phyloP scores from a whole-genome alignment of 2,329 filamentous ascomycete species.

The Bertia moriformis region DNA sequence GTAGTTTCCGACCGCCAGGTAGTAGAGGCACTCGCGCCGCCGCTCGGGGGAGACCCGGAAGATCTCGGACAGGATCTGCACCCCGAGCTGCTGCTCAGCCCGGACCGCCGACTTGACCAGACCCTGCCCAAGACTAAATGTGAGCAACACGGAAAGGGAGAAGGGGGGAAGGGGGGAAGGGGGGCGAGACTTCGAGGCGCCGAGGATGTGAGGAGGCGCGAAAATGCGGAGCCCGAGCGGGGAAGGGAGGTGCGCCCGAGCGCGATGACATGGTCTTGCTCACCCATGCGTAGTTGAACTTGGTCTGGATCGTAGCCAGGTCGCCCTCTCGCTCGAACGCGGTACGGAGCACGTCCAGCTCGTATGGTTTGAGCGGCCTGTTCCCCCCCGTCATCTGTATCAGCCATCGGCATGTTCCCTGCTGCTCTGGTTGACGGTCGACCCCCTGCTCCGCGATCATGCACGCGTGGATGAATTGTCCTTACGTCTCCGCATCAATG shows the following conservation, averaged over 20 bases:
- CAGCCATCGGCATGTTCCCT: too few species aligned
- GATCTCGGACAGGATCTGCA: conserved; percentile 86
- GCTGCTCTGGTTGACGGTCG: conserved; percentile 14
- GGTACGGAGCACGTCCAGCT: conserved; percentile 78
- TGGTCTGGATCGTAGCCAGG: conserved; percentile 92
- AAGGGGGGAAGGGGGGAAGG: neutral
- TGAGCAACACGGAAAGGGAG: too few species aligned
- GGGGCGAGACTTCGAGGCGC: conserved; percentile 2
- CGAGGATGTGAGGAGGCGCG: neutral
- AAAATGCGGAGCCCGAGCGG: too few species aligned
- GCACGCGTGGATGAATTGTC: conserved; percentile 5
- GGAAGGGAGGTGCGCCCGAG: too few species aligned
- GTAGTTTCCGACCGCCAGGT: conserved; percentile 92
- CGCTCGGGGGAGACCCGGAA: conserved; percentile 87
- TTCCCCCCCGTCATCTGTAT: too few species aligned
- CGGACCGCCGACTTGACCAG: conserved; percentile 83
- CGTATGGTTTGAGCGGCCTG: too few species aligned
- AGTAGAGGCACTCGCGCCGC: conserved; percentile 93
- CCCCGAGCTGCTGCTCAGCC: conserved; percentile 81
- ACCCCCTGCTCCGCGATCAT: neutral
- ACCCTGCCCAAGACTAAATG: too few species aligned
- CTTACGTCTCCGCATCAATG: conserved; percentile 86
- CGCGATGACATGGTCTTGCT: too few species aligned
- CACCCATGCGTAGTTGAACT: conserved; percentile 99
- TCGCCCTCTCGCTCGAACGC: conserved; percentile 97